Evolutionary conservation across 164 flowering plant genomes (phyloP), one percentile per base, ranked within the genome.

Genomic region (Piper longum): DNA sequence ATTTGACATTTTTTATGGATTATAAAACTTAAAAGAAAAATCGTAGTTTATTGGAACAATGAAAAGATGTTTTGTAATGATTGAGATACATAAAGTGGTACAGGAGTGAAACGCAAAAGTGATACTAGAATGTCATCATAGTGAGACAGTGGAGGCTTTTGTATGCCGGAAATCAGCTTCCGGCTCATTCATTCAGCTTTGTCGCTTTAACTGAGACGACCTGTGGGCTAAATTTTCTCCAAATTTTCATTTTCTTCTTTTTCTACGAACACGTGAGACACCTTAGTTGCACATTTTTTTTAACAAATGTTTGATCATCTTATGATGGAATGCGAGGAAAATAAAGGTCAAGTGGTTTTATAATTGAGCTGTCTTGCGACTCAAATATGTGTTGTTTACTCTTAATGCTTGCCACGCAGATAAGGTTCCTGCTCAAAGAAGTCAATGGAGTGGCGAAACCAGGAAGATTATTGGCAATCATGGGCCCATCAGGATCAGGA

Each of bases 401-500:
- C 17, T 57, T 57, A 44, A 19, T 56, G 6, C 14, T 7, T 18
- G 39, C 16, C 45, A 9, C 26, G 4, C 41, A 93, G 99, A 85
- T 85, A 62, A 71, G 96, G 41, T 88, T 83, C 74, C 70, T 95
- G 67, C 85, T 95, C 39, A 80, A 79, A 8, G 75, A 82, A 80
- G 87, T 95, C 43, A 79, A 76, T 63, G 99, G 99, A 72, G 99
- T 85, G 72, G 99, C 99, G 44, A 90, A 80, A 70, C 95, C 97
- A 7, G 99, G 99, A 57, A 78, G 89, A 67, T 69, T 95, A 62
- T 83, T 95, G 26, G 97, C 99, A 3, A 82, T 95, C 52, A 95
- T 95, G 99, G 99, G 99, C 26, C 97, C 99, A 9, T 95, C 99
- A 0, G 99, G 99, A 12, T 90, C 97, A 39, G 99, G 99, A 65